Conservation (phyloP, 345 rosid species). For the Lumnitzera littorea region DNA sequence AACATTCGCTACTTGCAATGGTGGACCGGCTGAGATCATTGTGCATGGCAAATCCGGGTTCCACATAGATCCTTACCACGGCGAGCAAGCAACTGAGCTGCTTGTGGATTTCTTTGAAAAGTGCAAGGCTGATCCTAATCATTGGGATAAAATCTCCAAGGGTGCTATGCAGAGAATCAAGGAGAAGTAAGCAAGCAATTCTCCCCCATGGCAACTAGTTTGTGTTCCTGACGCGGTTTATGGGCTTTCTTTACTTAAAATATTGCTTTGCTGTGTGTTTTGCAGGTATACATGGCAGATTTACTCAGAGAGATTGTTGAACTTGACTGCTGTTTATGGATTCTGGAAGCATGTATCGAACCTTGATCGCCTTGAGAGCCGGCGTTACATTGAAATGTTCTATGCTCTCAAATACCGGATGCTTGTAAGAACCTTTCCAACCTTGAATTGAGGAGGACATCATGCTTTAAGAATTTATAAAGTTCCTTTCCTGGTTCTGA, state of each 20-base stretch:
- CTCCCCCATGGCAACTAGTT: background rate
- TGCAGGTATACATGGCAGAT: constrained; percentile 86
- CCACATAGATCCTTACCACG: constrained; percentile 92
- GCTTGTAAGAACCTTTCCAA: constrained; percentile 36
- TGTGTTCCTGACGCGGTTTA: no score
- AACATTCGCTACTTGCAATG: constrained; percentile 79
- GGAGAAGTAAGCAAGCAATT: constrained; percentile 52
- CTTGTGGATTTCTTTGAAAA: constrained; percentile 69
- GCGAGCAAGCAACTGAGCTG: constrained; percentile 64
- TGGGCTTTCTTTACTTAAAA: no score
- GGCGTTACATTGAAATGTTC: constrained; percentile 92
- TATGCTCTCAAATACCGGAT: constrained; percentile 74
- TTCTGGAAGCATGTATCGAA: constrained; percentile 95
- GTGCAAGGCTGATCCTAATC: constrained; percentile 46
- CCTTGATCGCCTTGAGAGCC: constrained; percentile 77
- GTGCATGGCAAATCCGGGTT: constrained; percentile 78
- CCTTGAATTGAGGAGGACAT: no score
- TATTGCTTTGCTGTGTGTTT: background rate
- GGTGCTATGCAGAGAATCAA: constrained; percentile 78
- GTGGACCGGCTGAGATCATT: constrained; percentile 97
- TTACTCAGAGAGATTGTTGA: constrained; percentile 76
- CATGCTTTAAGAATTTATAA: no score
- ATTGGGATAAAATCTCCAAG: constrained; percentile 64
- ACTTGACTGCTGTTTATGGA: constrained; percentile 81
- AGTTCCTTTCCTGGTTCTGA: background rate